phyloP scores from a whole-genome alignment of 495 filamentous ascomycete species.

The Hyaloscypha finlandica region DNA sequence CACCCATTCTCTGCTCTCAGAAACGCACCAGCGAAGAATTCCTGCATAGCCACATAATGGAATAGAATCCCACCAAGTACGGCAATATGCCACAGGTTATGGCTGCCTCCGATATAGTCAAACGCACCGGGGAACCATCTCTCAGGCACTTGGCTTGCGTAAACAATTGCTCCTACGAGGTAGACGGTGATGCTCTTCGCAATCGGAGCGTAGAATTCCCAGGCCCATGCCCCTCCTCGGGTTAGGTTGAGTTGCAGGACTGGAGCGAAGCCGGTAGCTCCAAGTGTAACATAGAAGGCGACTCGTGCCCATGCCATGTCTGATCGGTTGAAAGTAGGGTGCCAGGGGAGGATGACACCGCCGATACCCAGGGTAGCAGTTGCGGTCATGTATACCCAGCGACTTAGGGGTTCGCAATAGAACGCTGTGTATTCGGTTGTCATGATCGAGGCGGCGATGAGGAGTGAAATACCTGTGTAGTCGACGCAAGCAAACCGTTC shows the following conservation, averaged over 20 bases:
- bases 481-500: slow-evolving; percentile 98
- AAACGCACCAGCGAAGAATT: slow-evolving; percentile 89
- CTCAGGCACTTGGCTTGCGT: slow-evolving; percentile 94
- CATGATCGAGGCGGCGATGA: slow-evolving; percentile 97
- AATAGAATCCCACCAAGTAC: slow-evolving; percentile 96
- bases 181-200: slow-evolving; percentile 85
- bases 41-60: slow-evolving; percentile 94
- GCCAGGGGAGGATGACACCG: slow-evolving; percentile 93
- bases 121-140: slow-evolving; percentile 89
- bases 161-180: slow-evolving; percentile 78
- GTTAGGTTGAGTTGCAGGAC: slow-evolving; percentile 78
- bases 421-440: slow-evolving; percentile 98
- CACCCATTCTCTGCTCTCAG: slow-evolving; percentile 59
- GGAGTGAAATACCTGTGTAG: slow-evolving; percentile 95
- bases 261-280: slow-evolving; percentile 88
- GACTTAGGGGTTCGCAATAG: slow-evolving; percentile 90
- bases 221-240: slow-evolving; percentile 71
- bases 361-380: slow-evolving; percentile 82
- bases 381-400: slow-evolving; percentile 81
- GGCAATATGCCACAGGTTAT: slow-evolving; percentile 97
- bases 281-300: slow-evolving; percentile 86
- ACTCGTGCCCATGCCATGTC: slow-evolving; percentile 94
- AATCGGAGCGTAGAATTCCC: slow-evolving; percentile 89
- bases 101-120: slow-evolving; percentile 90
- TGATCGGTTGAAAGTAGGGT: slow-evolving; percentile 88